Evolutionary conservation across 495 filamentous ascomycete species (phyloP).

Genomic region (Aspergillus incahuasiensis): DNA sequence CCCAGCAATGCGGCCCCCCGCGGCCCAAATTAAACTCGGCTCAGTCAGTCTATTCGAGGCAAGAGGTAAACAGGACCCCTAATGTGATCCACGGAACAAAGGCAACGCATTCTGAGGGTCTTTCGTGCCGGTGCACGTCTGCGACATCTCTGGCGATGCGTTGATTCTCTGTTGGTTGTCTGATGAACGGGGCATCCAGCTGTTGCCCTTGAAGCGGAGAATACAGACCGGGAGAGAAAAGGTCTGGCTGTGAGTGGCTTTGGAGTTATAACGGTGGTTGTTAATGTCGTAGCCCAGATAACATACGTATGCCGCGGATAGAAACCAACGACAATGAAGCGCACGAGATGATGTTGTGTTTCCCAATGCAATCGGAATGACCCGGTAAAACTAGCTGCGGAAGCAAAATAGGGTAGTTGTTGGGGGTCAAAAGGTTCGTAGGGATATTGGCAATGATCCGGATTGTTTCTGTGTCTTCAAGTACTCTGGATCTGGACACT

Average conservation of each 20-base stretch:
- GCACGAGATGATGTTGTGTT: neutral
- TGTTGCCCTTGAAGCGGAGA: neutral
- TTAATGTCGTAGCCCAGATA: neutral
- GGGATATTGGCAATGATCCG: neutral
- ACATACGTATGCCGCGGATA: neutral
- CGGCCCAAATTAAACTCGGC: too few species aligned
- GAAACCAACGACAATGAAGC: neutral
- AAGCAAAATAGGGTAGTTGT: neutral
- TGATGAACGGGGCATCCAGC: neutral
- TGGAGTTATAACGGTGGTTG: neutral
- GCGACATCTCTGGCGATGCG: neutral
- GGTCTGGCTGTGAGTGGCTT: neutral
- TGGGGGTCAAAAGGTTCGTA: neutral
- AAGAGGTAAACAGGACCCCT: neutral
- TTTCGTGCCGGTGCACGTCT: neutral
- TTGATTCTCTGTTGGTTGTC: neutral
- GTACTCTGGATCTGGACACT: neutral
- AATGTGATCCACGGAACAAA: neutral
- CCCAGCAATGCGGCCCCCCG: too few species aligned
- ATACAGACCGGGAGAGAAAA: neutral
- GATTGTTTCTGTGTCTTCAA: neutral
- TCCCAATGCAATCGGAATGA: neutral
- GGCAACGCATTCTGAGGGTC: neutral
- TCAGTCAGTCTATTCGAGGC: neutral
- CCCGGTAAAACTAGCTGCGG: neutral